These are phyloP conservation scores for Lachancea quebecensis DNA, from an alignment of 805 yeast genomes.

Conservation along the genomic window DNA sequence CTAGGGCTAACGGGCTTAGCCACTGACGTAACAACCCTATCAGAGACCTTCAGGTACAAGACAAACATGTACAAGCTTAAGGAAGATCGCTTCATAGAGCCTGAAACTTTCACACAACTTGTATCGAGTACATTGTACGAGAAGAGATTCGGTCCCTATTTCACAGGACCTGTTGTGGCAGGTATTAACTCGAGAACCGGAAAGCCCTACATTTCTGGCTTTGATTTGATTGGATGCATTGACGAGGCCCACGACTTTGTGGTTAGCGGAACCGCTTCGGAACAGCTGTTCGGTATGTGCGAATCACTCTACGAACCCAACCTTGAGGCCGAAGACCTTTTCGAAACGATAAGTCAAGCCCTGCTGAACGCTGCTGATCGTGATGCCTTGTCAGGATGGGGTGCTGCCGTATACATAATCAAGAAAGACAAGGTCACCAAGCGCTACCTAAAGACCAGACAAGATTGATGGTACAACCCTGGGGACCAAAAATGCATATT, in stretches of 20 bases:
- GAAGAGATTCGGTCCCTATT: slow-evolving; percentile 91
- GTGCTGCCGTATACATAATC: slow-evolving; percentile 87
- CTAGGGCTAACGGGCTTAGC: slow-evolving; percentile 94
- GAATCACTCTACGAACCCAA: slow-evolving; percentile 92
- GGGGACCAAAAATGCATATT: slow-evolving; percentile 5
- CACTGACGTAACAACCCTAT: slow-evolving; percentile 81
- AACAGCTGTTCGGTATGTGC: slow-evolving; percentile 97
- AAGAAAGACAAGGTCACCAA: slow-evolving; percentile 87
- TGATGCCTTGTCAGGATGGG: slow-evolving; percentile 98
- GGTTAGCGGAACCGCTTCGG: slow-evolving; percentile 94
- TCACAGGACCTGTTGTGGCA: slow-evolving; percentile 94
- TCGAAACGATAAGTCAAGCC: slow-evolving; percentile 93
- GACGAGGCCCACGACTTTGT: slow-evolving; percentile 92
- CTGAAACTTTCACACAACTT: slow-evolving; percentile 85
- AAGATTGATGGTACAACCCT: slow-evolving; percentile 50
- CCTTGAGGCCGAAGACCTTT: slow-evolving; percentile 88
- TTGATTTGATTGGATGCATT: slow-evolving; percentile 94
- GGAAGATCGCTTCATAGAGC: slow-evolving; percentile 90
- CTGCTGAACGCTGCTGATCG: slow-evolving; percentile 91
- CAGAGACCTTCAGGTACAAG: slow-evolving; percentile 74
- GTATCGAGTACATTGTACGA: slow-evolving; percentile 87
- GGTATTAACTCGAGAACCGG: slow-evolving; percentile 79
- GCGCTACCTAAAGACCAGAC: slow-evolving; percentile 87
- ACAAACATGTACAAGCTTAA: slow-evolving; percentile 83
- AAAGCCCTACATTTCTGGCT: slow-evolving; percentile 89